Conservation (phyloP, 192 early-diverging fungal genomes). For the Coemansia erecta region DNA sequence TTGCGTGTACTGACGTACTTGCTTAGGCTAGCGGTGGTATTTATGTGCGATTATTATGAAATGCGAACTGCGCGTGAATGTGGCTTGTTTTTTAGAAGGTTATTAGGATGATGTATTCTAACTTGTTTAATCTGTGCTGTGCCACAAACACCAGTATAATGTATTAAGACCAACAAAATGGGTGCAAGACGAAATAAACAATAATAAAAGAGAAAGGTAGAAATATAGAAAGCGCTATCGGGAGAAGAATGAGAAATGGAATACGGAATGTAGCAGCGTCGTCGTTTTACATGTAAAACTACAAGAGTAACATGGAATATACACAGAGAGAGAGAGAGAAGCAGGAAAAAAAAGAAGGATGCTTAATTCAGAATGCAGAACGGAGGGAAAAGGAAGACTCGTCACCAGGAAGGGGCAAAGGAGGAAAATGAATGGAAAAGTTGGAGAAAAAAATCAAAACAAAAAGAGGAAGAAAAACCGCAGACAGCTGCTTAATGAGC, state of each 20-base stretch:
- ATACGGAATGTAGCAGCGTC: background rate
- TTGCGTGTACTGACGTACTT: background rate
- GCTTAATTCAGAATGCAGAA: background rate
- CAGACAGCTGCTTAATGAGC: background rate
- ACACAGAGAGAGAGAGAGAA: too few relatives aligned
- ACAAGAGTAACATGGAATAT: background rate
- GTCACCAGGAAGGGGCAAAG: background rate
- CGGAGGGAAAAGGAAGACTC: background rate
- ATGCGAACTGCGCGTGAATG: too few relatives aligned
- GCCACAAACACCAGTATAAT: background rate
- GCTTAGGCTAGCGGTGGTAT: too few relatives aligned
- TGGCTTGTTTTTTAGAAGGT: background rate
- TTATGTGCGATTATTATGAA: too few relatives aligned
- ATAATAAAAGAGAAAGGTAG: background rate
- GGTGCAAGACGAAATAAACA: background rate
- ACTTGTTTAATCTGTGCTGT: background rate
- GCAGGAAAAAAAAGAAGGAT: background rate
- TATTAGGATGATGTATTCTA: too few relatives aligned
- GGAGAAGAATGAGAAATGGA: background rate
- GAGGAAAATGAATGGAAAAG: background rate
- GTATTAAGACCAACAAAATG: too few relatives aligned
- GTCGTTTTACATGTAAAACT: background rate
- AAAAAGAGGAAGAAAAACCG: background rate
- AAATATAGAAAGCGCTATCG: background rate
- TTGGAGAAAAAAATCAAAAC: conserved; percentile 7